A percentile compares a stretch with the other conserved stretches of the same genome.
Conservation (phyloP, 192 early-diverging fungal species). For the Umbelopsis sp. region DNA sequence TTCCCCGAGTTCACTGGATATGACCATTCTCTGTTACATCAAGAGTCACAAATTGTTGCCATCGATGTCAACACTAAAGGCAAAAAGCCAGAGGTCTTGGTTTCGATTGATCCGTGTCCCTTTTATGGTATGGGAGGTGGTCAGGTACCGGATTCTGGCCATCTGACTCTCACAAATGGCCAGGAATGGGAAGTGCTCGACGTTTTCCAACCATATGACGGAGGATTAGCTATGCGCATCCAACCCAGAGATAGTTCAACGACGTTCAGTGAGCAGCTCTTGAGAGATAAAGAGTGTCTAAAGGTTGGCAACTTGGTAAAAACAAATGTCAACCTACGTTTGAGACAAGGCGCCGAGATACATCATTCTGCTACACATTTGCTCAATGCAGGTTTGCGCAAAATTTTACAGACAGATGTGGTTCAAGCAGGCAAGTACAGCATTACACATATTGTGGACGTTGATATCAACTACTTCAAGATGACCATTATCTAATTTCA, state of each 20-base stretch:
- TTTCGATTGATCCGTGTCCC: slow-evolving; percentile 59
- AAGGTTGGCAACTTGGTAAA: slow-evolving; percentile 42
- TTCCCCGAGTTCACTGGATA: slow-evolving; percentile 57
- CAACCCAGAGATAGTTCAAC: slow-evolving; percentile 15
- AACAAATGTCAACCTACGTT: slow-evolving; percentile 41
- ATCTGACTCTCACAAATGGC: slow-evolving; percentile 41
- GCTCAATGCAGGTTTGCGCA: slow-evolving; percentile 56
- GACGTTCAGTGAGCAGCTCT: slow-evolving; percentile 5
- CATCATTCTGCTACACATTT: slow-evolving; percentile 66
- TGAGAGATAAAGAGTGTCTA: slow-evolving; percentile 45
- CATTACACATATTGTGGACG: background rate
- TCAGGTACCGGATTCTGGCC: slow-evolving; percentile 53
- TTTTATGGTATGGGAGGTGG: slow-evolving; percentile 66
- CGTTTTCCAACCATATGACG: slow-evolving; percentile 54
- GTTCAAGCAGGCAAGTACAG: slow-evolving; percentile 51
- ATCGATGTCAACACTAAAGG: slow-evolving; percentile 36
- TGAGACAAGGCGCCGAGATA: slow-evolving; percentile 48
- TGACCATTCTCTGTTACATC: slow-evolving; percentile 42
- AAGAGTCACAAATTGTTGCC: slow-evolving; percentile 42
- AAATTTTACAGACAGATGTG: slow-evolving; percentile 46
- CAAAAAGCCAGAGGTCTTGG: slow-evolving; percentile 43
- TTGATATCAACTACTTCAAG: too few species aligned
- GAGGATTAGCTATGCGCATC: slow-evolving; percentile 47
- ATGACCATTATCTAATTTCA: too few species aligned
- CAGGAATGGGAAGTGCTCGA: slow-evolving; percentile 49